Evolutionary conservation across 2,329 filamentous ascomycete species (phyloP), one percentile per base, ranked within the genome.

Genomic region (Colletotrichum trifolii): DNA sequence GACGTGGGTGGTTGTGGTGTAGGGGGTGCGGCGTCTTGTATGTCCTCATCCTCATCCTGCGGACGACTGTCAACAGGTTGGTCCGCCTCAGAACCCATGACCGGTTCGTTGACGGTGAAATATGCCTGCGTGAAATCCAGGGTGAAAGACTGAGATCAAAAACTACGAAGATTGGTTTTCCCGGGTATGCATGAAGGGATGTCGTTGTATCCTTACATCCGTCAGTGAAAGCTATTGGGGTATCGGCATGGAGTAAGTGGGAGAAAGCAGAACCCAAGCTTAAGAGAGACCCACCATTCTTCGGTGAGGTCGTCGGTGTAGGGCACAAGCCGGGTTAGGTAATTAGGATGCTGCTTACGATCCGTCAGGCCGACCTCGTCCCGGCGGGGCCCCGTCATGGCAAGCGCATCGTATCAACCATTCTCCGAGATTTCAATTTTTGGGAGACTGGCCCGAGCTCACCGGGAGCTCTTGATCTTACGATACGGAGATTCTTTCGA

Each of bases 381-480:
- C 17, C 17, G 17, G 17, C 17, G 17, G 17, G 17, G 17, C 17
- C 17, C 17, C 17, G 17, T 17, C 17, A 17, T 17, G 17, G 17
- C 17, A 17, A 17, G 12, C 15, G 13, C 8, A 4, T 17, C 63
- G 63, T 58, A 48, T 56, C 58, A 62, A 66, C n/a, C 17, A 12
- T 66, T 66, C 33, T 66, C 63, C 63, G 63, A 17, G 36, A 4
- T 2, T 13, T 13, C 4, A 34, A 5, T 57, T 47, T 40, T 4
- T 9, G 15, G 25, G 1, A 35, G 25, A 13, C 6, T 45, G 60
- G 60, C 13, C 60, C 55, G 38, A 61, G 17, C 63, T 62, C 59
- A 66, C 54, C 62, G 52, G 52, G 63, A 54, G 54, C 56, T 46
- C 46, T 46, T 45, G 49, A 60, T 64, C 64, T 67, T 60, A 49